Evolutionary conservation across 352 stramenopile genomes (phyloP).

Genomic region (Phytophthora megakarya): DNA sequence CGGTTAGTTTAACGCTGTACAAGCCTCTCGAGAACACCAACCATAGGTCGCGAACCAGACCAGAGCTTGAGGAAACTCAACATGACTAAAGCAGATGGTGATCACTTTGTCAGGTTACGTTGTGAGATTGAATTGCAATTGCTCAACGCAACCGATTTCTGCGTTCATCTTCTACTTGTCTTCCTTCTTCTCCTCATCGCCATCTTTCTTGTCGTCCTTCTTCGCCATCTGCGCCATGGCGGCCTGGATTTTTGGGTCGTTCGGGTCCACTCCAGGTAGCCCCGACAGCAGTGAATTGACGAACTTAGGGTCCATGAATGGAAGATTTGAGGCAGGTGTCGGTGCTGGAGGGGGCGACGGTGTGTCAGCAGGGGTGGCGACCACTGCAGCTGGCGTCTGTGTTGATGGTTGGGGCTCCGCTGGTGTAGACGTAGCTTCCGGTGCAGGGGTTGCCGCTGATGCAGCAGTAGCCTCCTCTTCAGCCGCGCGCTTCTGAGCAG

Average conservation of each 20-base stretch:
- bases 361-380: conserved; percentile 22
- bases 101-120: conserved; percentile 28
- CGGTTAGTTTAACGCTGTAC: conserved; percentile 15
- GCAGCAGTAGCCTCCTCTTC: conserved; percentile 77
- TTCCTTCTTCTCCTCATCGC: conserved; percentile 86
- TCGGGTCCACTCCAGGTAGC: conserved; percentile 89
- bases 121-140: conserved; percentile 26
- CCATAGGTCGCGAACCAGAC: conserved; percentile 13
- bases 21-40: conserved; percentile 18
- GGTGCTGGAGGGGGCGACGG: conserved; percentile 63
- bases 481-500: conserved; percentile 89
- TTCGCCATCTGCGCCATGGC: conserved; percentile 90
- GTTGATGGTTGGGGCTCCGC: conserved; percentile 48
- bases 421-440: conserved; percentile 26
- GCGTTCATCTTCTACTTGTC: conserved; percentile 62
- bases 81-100: conserved; percentile 2
- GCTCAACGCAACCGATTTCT: conserved; percentile 7
- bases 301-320: conserved; percentile 91
- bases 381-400: conserved; percentile 30
- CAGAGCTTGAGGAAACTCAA: conserved; percentile 34
- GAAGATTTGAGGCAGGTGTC: conserved; percentile 77
- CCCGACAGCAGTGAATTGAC: conserved; percentile 90
- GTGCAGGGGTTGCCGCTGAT: conserved; percentile 39
- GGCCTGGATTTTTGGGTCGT: conserved; percentile 92
- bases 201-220: conserved; percentile 82